Evolutionary conservation across 2,329 filamentous ascomycete genomes (phyloP).

Genomic region (Ciborinia camelliae): DNA sequence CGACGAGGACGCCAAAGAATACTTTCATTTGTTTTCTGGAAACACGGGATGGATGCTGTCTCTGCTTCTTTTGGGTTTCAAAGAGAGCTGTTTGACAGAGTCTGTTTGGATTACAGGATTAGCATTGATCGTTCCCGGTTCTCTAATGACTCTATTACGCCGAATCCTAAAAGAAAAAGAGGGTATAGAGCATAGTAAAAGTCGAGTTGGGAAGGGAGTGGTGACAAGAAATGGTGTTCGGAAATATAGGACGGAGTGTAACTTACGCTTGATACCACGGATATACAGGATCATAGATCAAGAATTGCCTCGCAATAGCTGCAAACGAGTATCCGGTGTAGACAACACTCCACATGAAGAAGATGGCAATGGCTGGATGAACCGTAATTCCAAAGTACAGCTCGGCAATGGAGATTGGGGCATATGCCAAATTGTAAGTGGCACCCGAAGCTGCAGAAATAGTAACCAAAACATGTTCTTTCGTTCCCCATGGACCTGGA

Average conservation of each 20-base stretch:
- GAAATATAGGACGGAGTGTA: no score
- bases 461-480: conserved; percentile 36
- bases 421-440: conserved; percentile 50
- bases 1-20: conserved; percentile 53
- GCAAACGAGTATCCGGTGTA: conserved; percentile 58
- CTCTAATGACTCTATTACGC: background rate
- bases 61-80: conserved; percentile 53
- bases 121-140: background rate
- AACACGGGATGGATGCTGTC: conserved; percentile 47
- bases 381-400: conserved; percentile 54
- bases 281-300: conserved; percentile 57
- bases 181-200: background rate
- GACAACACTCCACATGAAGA: conserved; percentile 59
- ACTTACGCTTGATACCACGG: conserved; percentile 43
- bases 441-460: conserved; percentile 53
- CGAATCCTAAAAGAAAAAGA: background rate
- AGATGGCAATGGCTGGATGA: conserved; percentile 51
- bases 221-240: background rate
- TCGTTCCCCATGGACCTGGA: conserved; percentile 34
- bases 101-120: conserved; percentile 17
- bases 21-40: conserved; percentile 54
- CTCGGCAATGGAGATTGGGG: conserved; percentile 53
- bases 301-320: conserved; percentile 53
- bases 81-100: conserved; percentile 56
- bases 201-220: background rate